These are phyloP conservation scores for Phyllosticta citrichinensis DNA, from an alignment of 2,329 filamentous ascomycete genomes.

Conservation along the genomic window DNA sequence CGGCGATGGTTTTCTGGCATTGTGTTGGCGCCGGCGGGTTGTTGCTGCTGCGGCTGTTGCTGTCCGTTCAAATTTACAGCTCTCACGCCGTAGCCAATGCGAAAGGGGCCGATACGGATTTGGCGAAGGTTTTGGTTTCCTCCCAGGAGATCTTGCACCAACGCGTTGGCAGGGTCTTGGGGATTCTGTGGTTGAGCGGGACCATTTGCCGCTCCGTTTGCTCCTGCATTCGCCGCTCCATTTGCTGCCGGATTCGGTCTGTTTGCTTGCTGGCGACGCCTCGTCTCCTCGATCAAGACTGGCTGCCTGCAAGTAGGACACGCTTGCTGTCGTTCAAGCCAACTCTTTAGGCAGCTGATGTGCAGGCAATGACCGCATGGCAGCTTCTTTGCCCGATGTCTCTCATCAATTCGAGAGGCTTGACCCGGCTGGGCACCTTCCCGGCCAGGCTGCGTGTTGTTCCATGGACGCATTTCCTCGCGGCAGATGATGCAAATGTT, in stretches of 20 bases:
- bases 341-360: conserved; percentile 88
- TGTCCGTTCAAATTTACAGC: conserved; percentile 6
- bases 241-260: conserved; percentile 13
- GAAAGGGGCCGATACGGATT: conserved; percentile 7
- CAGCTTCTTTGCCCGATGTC: conserved; percentile 84
- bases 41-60: conserved; percentile 12
- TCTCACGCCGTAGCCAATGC: conserved; percentile 8
- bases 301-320: conserved; percentile 88
- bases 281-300: conserved; percentile 45
- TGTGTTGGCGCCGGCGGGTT: background rate
- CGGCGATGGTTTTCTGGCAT: conserved; percentile 13
- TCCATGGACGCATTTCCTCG: conserved; percentile 85
- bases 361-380: conserved; percentile 94
- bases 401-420: conserved; percentile 55
- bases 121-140: background rate
- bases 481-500: conserved; percentile 97
- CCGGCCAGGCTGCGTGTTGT: conserved; percentile 34
- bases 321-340: conserved; percentile 94
- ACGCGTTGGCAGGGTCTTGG: conserved; percentile 13
- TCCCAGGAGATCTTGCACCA: background rate
- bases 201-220: background rate
- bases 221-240: background rate
- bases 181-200: conserved; percentile 4
- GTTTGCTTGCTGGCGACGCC: conserved; percentile 20
- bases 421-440: conserved; percentile 28